Evolutionary conservation across 2,329 filamentous ascomycete species (phyloP), one percentile per base, ranked within the genome.

Genomic region (Alternaria postmessia): DNA sequence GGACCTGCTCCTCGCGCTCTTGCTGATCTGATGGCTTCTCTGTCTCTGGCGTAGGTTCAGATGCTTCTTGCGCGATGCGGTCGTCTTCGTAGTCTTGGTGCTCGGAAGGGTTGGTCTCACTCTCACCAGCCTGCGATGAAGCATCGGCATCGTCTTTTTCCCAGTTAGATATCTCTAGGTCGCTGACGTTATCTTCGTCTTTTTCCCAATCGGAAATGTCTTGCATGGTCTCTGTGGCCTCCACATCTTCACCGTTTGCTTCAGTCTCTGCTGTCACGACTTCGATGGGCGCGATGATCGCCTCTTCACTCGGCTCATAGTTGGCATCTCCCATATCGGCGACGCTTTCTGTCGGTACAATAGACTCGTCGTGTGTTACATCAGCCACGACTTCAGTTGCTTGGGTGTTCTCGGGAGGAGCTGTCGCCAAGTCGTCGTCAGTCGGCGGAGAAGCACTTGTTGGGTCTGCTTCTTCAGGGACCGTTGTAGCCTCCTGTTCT

Each of bases 51-150:
- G 20, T 46, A 18, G 34, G 26, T 7, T 62, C 56, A 4, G 28
- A 51, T 22, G 39, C 24, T 28, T 48, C 44, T 16, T 46, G n/a
- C 3, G 22, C 22, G 28, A 48, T 26, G 22, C 39, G 51, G 7
- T 51, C 42, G 9, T 30, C 42, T 39, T 62, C 56, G 4, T 9
- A 39, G 18, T 55, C 47, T 18, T 44, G 39, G 14, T 52, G 51
- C 41, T 62, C 59, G 5, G 56, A 59, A n/a, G 42, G 42, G 24
- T 60, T 49, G n/a, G 43, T 56, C n/a, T 62, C 47, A n/a, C 38
- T 49, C 26, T 55, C 47, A 18, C 51, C 47, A n/a, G n/a, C 36
- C 6, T 55, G 51, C 6, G 43, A 51, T 8, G 48, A 56, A 26
- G 22, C 49, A 20, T 62, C 59, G 28, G 28, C 48, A 11, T 49